These are phyloP conservation scores for Lyophyllum semitale DNA, from an alignment of 768 basidiomycete species.

Conservation along the genomic window DNA sequence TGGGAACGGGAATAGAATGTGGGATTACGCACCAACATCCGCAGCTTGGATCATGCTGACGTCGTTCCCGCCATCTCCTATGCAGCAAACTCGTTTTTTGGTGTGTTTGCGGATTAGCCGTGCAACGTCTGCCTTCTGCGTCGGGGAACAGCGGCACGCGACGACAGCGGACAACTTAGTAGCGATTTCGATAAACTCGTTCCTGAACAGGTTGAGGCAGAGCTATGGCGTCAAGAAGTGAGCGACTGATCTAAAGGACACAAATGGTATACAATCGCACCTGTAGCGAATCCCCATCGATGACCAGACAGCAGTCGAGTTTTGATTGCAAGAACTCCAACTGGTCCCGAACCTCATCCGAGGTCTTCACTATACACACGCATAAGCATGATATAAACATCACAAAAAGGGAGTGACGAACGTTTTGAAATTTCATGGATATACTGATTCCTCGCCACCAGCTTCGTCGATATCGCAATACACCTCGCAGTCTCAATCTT, in stretches of 20 bases:
- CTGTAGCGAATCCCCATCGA: slow-evolving; percentile 96
- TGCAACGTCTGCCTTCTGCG: slow-evolving; percentile 98
- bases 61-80: slow-evolving; percentile 98
- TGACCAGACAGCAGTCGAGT: slow-evolving; percentile 95
- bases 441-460: slow-evolving; percentile 95
- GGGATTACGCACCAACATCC: slow-evolving; percentile 78
- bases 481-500: slow-evolving; percentile 99
- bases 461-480: slow-evolving; percentile 96
- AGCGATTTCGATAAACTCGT: slow-evolving; percentile 94
- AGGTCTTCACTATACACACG: slow-evolving; percentile 69
- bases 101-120: slow-evolving; percentile 88
- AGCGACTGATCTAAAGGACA: neutral
- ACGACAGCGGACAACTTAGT: slow-evolving; percentile 96
- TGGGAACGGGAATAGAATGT: neutral
- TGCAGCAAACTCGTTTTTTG: slow-evolving; percentile 96
- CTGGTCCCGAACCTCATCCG: slow-evolving; percentile 81
- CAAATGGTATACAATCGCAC: slow-evolving; percentile 38
- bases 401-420: slow-evolving; percentile 32
- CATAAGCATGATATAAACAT: neutral
- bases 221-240: slow-evolving; percentile 50
- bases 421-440: slow-evolving; percentile 96
- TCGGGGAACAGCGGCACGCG: slow-evolving; percentile 97
- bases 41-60: slow-evolving; percentile 99
- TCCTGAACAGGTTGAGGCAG: slow-evolving; percentile 86
- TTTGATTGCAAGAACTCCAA: slow-evolving; percentile 94